Conservation (phyloP, 805 yeast species). For the Komagataella kurtzmanii region DNA sequence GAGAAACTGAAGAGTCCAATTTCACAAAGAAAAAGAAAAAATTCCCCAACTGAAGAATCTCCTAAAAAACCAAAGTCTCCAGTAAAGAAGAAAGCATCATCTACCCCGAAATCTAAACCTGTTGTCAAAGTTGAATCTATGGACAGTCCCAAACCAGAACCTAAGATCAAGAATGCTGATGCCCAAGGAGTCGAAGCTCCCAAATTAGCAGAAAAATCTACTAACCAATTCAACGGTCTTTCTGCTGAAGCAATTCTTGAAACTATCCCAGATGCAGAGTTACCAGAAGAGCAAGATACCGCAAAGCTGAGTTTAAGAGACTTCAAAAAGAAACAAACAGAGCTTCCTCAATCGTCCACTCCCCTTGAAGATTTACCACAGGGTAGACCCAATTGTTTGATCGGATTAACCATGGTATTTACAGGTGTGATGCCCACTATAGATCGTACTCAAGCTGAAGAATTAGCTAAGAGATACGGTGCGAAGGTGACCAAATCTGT, state of each 20-base stretch:
- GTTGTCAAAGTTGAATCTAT: conserved; percentile 1
- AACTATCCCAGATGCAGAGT: conserved; percentile 62
- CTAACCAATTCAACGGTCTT: conserved; percentile 8
- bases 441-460: conserved; percentile 64
- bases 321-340: conserved; percentile 32
- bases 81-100: conserved; percentile 1
- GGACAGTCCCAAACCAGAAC: conserved; percentile 3
- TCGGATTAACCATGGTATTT: conserved; percentile 84
- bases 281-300: conserved; percentile 38
- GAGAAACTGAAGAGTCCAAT: background rate
- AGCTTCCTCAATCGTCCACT: conserved; percentile 18
- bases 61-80: background rate
- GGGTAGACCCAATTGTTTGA: conserved; percentile 75
- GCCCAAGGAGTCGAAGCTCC: background rate
- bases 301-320: conserved; percentile 44
- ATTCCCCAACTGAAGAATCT: background rate
- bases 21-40: background rate
- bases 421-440: conserved; percentile 80
- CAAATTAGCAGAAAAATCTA: background rate
- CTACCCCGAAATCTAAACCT: conserved; percentile 3
- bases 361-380: conserved; percentile 43
- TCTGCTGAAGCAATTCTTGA: conserved; percentile 45
- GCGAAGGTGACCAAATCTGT: conserved; percentile 83
- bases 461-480: conserved; percentile 73
- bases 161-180: conserved; percentile 1